Base-by-base conservation (phyloP, 2,329 filamentous ascomycete genomes). In the Plectosphaerella plurivora region DNA sequence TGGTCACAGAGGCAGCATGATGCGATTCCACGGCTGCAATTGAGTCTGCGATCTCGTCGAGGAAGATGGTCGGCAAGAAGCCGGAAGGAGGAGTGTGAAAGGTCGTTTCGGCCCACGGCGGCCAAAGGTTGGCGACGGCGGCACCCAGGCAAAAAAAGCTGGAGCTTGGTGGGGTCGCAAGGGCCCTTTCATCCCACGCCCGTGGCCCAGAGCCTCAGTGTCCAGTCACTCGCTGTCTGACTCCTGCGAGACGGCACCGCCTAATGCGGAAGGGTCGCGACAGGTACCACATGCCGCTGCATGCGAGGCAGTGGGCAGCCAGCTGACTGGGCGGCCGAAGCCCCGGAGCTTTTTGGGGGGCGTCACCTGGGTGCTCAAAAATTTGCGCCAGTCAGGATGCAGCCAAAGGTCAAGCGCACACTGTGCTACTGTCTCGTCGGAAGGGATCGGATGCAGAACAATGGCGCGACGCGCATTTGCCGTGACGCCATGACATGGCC, bases 341-440 rank as follows among this genome's bases (percentile, higher is more conserved):
- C 28, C 28, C 28, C 28, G 41, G n/a, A 12, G 41, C 41, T 6
- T 6, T 9, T 6, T 9, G 41, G 18, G 41, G 41, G n/a, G n/a
- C n/a, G 41, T 18, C 41, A 20, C 41, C 16, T 39, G 37, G 36
- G 36, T 5, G 37, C 16, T 39, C 14, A 15, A 20, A 41, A 44
- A 44, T 44, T 44, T 44, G 41, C 41, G 41, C 41, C 41, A 44
- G 41, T 44, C 47, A 45, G 41, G 47, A 45, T 52, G 47, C 50
- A 33, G 47, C 12, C 39, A 53, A 37, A 45, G 48, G 20, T 33
- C 36, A 47, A 41, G 22, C 54, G 37, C 54, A 46, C 45, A 49
- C 36, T 54, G 45, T 52, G 51, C 50, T 42, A 25, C 46, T 45
- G 48, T 44, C 18, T 47, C 16, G 28, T 33, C 28, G 28, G 28